Conservation (phyloP, 108 stramenopile species). For the Pseudonitzschia delicatissima region DNA sequence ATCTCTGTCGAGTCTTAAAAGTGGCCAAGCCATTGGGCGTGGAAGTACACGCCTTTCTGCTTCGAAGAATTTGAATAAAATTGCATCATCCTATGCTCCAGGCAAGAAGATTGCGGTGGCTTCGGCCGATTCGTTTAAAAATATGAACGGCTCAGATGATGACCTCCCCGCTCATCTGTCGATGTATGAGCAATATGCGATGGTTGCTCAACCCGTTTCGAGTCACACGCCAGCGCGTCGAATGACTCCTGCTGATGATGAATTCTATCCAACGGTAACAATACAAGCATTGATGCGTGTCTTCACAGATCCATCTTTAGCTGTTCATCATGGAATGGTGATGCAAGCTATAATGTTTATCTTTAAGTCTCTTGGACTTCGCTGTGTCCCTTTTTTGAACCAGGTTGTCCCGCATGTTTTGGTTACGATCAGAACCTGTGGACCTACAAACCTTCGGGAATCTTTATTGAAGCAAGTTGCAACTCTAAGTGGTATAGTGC, state of each 20-base stretch:
- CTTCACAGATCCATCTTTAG: constrained; percentile 81
- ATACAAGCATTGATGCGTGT: constrained; percentile 90
- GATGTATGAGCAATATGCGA: constrained; percentile 91
- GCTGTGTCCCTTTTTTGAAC: constrained; percentile 84
- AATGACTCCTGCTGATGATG: constrained; percentile 75
- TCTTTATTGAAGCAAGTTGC: constrained; percentile 87
- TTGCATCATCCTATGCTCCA: not conserved
- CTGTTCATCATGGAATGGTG: constrained; percentile 90
- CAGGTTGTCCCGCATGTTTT: constrained; percentile 90
- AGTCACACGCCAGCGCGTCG: constrained; percentile 54
- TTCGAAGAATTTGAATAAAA: not conserved
- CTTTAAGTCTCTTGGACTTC: constrained; percentile 86
- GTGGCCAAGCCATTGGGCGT: not conserved
- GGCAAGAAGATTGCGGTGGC: constrained; percentile 4
- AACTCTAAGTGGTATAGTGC: constrained; percentile 80
- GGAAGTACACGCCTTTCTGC: constrained; percentile 4
- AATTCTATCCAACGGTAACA: constrained; percentile 92
- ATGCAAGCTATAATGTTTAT: constrained; percentile 94
- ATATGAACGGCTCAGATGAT: constrained; percentile 48
- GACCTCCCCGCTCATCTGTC: constrained; percentile 77
- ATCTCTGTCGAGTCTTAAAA: not conserved
- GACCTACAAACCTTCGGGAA: constrained; percentile 84
- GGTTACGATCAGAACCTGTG: constrained; percentile 63
- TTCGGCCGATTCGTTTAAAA: constrained; percentile 13
- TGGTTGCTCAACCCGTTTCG: constrained; percentile 82